Evolutionary conservation across 2,329 filamentous ascomycete genomes (phyloP).

Genomic region (Leptosphaerulina australis): DNA sequence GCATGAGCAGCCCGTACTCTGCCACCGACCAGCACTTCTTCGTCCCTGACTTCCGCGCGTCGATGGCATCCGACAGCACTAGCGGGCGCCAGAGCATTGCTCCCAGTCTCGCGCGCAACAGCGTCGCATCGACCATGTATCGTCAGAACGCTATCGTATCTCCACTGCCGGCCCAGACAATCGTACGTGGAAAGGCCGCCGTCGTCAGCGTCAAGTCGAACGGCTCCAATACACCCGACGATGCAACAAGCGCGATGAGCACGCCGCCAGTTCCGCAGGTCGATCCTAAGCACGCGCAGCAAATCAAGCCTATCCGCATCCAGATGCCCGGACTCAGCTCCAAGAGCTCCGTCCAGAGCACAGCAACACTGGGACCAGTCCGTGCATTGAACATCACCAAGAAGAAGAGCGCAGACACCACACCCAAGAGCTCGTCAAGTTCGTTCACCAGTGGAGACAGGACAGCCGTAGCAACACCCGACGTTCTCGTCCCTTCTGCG

Average conservation of each 20-base stretch:
- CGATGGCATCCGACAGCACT: slow-evolving; percentile 82
- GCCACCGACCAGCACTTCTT: slow-evolving; percentile 85
- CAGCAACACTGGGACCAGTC: slow-evolving; percentile 52
- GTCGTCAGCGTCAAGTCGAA: slow-evolving; percentile 88
- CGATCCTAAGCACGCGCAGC: slow-evolving; percentile 59
- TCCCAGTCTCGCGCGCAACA: slow-evolving; percentile 57
- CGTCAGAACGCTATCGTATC: slow-evolving; percentile 86
- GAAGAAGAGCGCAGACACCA: slow-evolving; percentile 39
- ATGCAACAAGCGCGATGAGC: slow-evolving; percentile 50
- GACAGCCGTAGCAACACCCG: slow-evolving; percentile 34
- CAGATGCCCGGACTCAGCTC: slow-evolving; percentile 52
- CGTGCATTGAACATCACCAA: slow-evolving; percentile 54
- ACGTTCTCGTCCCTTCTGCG: slow-evolving; percentile 30
- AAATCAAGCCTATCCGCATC: slow-evolving; percentile 43
- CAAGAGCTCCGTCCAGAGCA: slow-evolving; percentile 46
- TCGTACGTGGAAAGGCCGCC: slow-evolving; percentile 85
- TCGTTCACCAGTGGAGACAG: slow-evolving; percentile 28
- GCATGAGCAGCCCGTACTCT: slow-evolving; percentile 63
- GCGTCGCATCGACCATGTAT: slow-evolving; percentile 91
- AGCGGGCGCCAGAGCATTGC: slow-evolving; percentile 57
- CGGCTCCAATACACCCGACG: slow-evolving; percentile 60
- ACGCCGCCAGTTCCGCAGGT: slow-evolving; percentile 77
- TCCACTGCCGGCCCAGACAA: slow-evolving; percentile 79
- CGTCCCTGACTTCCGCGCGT: slow-evolving; percentile 88
- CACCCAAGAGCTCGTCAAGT: slow-evolving; percentile 36